A percentile compares a stretch with the other conserved stretches of the same genome.
Conservation (phyloP, 2,329 filamentous ascomycete genomes). For the Venturia pyrina region DNA sequence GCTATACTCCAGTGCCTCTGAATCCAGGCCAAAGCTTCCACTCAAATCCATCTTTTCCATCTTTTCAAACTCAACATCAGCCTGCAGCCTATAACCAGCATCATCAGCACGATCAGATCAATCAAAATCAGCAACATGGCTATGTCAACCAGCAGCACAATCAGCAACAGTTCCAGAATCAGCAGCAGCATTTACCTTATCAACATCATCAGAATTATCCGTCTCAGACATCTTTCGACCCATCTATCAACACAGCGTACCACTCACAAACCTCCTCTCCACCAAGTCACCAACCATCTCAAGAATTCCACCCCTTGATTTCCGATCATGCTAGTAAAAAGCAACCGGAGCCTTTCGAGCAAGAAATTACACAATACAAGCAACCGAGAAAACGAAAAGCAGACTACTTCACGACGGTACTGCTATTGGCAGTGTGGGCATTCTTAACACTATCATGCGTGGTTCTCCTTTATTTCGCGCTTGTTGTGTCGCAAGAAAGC, state of each 20-base stretch:
- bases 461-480: conserved; percentile 1
- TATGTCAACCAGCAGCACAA: not conserved
- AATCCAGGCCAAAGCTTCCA: not conserved
- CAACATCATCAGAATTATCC: not conserved
- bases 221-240: not conserved
- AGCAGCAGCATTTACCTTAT: not conserved
- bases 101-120: not conserved
- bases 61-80: not conserved
- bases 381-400: not conserved
- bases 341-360: not conserved
- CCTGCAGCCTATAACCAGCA: not conserved
- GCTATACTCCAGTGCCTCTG: not conserved
- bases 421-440: not conserved
- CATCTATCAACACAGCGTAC: not conserved
- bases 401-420: not conserved
- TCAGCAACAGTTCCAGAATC: not conserved
- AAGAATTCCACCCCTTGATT: not conserved
- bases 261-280: conserved; percentile 4
- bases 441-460: not conserved
- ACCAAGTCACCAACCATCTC: not conserved
- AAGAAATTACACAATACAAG: not conserved
- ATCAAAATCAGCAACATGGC: not conserved
- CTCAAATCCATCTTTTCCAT: not conserved
- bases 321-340: not conserved
- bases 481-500: not conserved